Percentiles rank a stretch among this genome's conserved stretches.
These are phyloP conservation scores for Trichophyton benhamiae DNA, from an alignment of 2,329 filamentous ascomycete genomes.

Conservation along the genomic window DNA sequence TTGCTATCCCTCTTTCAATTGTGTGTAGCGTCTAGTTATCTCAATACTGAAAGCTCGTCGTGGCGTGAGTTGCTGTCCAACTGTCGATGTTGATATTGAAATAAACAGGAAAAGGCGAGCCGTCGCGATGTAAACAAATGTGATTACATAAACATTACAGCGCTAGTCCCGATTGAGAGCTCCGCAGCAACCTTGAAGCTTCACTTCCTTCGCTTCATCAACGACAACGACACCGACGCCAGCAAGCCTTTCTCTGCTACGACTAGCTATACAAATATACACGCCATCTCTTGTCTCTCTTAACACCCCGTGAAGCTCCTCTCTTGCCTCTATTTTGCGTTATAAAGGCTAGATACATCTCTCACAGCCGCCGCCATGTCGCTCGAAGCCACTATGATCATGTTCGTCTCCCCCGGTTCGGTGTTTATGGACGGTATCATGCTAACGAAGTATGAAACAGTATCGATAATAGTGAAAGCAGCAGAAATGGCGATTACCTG, in stretches of 20 bases:
- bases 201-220: not conserved
- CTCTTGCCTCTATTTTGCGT: not conserved
- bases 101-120: not conserved
- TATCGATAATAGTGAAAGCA: constrained; percentile 98
- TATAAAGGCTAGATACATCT: not conserved
- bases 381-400: constrained; percentile 98
- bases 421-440: constrained; percentile 14
- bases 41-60: not conserved
- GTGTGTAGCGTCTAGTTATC: not conserved
- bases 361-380: constrained; percentile 57
- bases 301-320: not conserved
- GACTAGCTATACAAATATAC: not conserved
- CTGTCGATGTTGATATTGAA: not conserved
- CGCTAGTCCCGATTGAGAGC: constrained; percentile 8
- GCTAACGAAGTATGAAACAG: constrained; percentile 27
- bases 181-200: constrained; percentile 4
- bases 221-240: not conserved
- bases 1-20: not conserved
- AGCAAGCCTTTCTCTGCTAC: not conserved
- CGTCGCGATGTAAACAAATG: constrained; percentile 12
- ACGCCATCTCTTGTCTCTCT: not conserved
- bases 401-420: constrained; percentile 37
- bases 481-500: constrained; percentile 86
- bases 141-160: not conserved
- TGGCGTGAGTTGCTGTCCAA: too few species aligned